These are phyloP conservation scores for Nakaseomyces nivariensis DNA, from an alignment of 1,139 yeast species.

Conservation along the genomic window DNA sequence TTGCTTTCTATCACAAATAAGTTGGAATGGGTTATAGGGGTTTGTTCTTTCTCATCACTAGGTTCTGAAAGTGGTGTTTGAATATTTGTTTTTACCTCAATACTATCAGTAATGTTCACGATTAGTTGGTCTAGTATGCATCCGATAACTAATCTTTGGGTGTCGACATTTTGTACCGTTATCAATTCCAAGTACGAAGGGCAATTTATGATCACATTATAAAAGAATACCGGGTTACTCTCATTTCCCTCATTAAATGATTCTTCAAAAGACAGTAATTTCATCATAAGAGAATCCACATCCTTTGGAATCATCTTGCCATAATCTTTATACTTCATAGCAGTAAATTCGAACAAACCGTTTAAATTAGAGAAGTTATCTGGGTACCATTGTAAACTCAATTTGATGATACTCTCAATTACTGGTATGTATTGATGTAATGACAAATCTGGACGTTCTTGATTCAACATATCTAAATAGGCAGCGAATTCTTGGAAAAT, in stretches of 20 bases:
- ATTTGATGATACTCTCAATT: slow-evolving; percentile 52
- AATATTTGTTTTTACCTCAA: slow-evolving; percentile 1
- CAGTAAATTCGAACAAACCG: slow-evolving; percentile 48
- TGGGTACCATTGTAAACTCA: slow-evolving; percentile 63
- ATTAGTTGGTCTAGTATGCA: slow-evolving; percentile 19
- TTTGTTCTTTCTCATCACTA: neutral
- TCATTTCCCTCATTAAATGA: neutral
- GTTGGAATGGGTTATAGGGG: neutral
- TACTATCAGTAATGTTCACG: neutral
- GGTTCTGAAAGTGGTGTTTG: neutral
- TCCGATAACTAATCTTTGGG: slow-evolving; percentile 19
- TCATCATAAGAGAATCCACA: slow-evolving; percentile 7
- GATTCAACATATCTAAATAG: slow-evolving; percentile 46
- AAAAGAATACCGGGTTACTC: slow-evolving; percentile 3
- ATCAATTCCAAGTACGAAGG: slow-evolving; percentile 9
- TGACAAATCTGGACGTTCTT: slow-evolving; percentile 54
- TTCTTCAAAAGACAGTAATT: slow-evolving; percentile 3
- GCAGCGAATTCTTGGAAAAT: slow-evolving; percentile 57
- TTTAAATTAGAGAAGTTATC: slow-evolving; percentile 52
- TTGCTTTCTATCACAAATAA: slow-evolving; percentile 8
- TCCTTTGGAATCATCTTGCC: slow-evolving; percentile 15
- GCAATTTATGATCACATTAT: slow-evolving; percentile 5
- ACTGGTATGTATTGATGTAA: slow-evolving; percentile 56
- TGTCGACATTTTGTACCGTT: slow-evolving; percentile 19
- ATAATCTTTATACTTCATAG: slow-evolving; percentile 36